Conservation (phyloP, 768 basidiomycete species). For the button mushroom (Agaricus bisporus) region DNA sequence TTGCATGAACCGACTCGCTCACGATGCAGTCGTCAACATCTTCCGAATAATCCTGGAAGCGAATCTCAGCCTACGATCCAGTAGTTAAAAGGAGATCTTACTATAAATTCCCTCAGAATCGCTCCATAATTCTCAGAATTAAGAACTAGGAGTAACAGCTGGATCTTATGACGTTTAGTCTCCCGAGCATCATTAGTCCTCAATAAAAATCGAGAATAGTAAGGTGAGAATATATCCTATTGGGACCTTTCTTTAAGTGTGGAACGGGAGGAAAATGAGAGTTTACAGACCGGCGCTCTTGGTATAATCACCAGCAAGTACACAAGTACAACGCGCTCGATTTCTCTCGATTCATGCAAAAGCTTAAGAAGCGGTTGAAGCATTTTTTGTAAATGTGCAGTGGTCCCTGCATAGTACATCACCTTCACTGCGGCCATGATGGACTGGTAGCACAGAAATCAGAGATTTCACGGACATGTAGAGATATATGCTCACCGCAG, state of each 20-base stretch:
- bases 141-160: conserved; percentile 61
- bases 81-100: conserved; percentile 29
- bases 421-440: conserved; percentile 69
- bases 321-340: conserved; percentile 68
- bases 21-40: conserved; percentile 70
- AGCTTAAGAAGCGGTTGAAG: conserved; percentile 72
- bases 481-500: conserved; percentile 55
- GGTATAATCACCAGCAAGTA: conserved; percentile 65
- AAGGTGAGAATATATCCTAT: conserved; percentile 58
- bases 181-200: conserved; percentile 58
- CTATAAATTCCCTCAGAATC: conserved; percentile 80
- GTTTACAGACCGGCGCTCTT: conserved; percentile 53
- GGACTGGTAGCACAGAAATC: conserved; percentile 41
- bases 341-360: conserved; percentile 60
- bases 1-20: conserved; percentile 64
- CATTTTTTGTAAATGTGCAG: conserved; percentile 47
- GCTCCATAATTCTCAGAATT: conserved; percentile 60
- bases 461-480: background rate
- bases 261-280: background rate
- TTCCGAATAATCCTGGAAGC: conserved; percentile 69
- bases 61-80: background rate
- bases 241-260: background rate
- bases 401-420: conserved; percentile 68
- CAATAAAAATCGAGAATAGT: conserved; percentile 65
- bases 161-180: conserved; percentile 73